Conservation (phyloP, 768 basidiomycete genomes). For the Rhodocollybia butyracea region DNA sequence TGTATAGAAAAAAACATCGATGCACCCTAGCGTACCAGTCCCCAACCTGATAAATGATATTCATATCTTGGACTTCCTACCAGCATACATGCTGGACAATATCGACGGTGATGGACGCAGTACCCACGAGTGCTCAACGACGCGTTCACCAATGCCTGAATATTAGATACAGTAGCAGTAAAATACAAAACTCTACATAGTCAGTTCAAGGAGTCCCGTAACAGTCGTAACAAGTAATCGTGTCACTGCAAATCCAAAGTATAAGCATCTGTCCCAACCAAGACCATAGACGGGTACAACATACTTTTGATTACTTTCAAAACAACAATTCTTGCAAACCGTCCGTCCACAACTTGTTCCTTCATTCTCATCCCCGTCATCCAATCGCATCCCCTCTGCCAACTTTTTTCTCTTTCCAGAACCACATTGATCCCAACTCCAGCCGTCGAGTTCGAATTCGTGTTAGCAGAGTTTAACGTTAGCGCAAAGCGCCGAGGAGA, state of each 20-base stretch:
- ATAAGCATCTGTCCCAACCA: background rate
- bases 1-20: too few species aligned
- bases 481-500: background rate
- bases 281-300: background rate
- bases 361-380: background rate
- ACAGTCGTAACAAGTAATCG: background rate
- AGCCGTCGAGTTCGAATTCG: background rate
- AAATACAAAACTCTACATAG: too few species aligned
- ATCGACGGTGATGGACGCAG: too few species aligned
- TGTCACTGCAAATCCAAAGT: background rate
- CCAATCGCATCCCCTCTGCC: background rate
- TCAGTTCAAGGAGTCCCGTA: background rate
- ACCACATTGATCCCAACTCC: background rate
- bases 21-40: too few species aligned
- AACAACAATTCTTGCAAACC: slow-evolving; percentile 2
- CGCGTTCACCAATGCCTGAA: too few species aligned
- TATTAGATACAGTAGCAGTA: too few species aligned
- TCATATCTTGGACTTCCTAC: too few species aligned
- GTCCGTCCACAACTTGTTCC: background rate
- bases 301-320: background rate
- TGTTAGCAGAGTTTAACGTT: background rate
- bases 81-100: too few species aligned
- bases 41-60: too few species aligned
- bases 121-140: too few species aligned
- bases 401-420: background rate